A percentile compares a stretch with the other conserved stretches of the same genome.
Evolutionary conservation across 176 grass and related monocot genomes (phyloP).

Genomic region (Saccharum spontaneum): DNA sequence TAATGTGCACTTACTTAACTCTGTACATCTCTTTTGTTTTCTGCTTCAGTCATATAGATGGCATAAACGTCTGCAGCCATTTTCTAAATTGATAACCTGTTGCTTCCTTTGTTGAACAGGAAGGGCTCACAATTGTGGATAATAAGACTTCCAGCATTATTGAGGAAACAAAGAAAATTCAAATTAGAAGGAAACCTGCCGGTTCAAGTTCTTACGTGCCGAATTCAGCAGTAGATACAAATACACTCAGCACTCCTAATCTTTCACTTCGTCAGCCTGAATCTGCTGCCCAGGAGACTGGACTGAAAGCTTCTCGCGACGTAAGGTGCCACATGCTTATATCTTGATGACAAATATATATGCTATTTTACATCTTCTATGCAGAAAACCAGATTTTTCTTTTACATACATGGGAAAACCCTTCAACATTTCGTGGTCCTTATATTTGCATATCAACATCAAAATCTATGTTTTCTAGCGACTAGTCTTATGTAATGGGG

Average conservation of each 20-base stretch:
- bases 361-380: background rate
- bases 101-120: constrained; percentile 32
- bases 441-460: no score
- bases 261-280: constrained; percentile 14
- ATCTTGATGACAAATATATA: background rate
- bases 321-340: constrained; percentile 70
- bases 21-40: background rate
- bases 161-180: constrained; percentile 71
- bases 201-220: constrained; percentile 24
- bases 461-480: constrained; percentile 4
- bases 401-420: background rate
- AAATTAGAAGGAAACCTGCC: constrained; percentile 50
- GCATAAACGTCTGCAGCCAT: background rate
- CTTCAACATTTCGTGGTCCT: background rate
- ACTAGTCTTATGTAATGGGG: no score
- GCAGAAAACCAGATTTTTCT: background rate
- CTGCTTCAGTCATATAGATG: background rate
- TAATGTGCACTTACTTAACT: constrained; percentile 33
- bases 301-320: constrained; percentile 67
- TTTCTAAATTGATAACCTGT: background rate
- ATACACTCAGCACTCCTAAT: constrained; percentile 30
- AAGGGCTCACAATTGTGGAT: constrained; percentile 50
- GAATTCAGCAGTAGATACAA: constrained; percentile 15
- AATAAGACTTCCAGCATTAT: constrained; percentile 58
- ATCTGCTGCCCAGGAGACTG: constrained; percentile 27